Conservation (phyloP, 169 alveolate species). For the Eimeria mitis region DNA sequence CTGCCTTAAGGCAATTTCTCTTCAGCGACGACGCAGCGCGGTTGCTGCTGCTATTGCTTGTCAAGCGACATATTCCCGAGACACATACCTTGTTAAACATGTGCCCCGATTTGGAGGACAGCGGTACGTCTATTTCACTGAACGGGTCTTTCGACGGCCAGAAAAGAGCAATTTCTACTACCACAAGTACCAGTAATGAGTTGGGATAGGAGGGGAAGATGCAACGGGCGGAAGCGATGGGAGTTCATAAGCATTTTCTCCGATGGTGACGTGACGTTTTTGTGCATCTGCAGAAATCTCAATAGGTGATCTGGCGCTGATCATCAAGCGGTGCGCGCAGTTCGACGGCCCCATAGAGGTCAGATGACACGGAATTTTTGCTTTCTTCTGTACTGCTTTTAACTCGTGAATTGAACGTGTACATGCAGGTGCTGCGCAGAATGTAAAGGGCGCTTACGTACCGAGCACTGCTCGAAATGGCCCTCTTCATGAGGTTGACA, state of each 20-base stretch:
- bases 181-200: not conserved
- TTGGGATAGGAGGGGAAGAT: not conserved
- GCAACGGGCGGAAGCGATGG: not conserved
- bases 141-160: not conserved
- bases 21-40: slow-evolving; percentile 84
- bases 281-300: slow-evolving; percentile 22
- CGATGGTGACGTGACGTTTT: not conserved
- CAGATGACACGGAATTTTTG: not conserved
- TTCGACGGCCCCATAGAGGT: slow-evolving; percentile 54
- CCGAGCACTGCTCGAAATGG: not conserved
- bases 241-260: not conserved
- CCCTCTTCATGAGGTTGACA: not conserved
- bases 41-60: slow-evolving; percentile 56
- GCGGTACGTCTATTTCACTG: slow-evolving; percentile 18
- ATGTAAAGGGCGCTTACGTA: not conserved
- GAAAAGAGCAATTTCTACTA: not conserved
- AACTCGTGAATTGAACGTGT: not conserved
- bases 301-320: slow-evolving; percentile 31
- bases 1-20: slow-evolving; percentile 85
- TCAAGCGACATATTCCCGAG: slow-evolving; percentile 61
- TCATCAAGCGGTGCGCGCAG: slow-evolving; percentile 43
- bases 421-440: not conserved
- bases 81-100: slow-evolving; percentile 35
- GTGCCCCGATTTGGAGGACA: slow-evolving; percentile 60
- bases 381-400: not conserved